phyloP scores from a whole-genome alignment of 352 stramenopile species.

The Phytophthora europaea region DNA sequence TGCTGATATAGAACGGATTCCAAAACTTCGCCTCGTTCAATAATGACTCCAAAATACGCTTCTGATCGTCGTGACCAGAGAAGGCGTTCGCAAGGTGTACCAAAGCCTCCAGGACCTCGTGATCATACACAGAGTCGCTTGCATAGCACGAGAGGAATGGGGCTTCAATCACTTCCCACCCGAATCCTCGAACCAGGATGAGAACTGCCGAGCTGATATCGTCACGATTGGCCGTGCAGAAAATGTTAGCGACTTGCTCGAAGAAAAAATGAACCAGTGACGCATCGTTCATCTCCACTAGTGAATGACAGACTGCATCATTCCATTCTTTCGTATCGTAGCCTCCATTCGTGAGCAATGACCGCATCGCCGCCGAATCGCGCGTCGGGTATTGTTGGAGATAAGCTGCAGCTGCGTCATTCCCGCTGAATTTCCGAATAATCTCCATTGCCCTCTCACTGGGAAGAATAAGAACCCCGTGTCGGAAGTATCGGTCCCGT shows the following conservation, averaged over 20 bases:
- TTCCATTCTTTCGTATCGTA: neutral
- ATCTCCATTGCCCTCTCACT: neutral
- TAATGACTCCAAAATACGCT: neutral
- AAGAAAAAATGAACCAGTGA: neutral
- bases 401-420: neutral
- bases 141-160: neutral
- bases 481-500: neutral
- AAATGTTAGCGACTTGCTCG: neutral
- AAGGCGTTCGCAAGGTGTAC: neutral
- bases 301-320: neutral
- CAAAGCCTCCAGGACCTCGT: neutral
- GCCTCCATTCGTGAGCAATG: neutral
- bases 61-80: neutral
- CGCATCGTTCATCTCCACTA: neutral
- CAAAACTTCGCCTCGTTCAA: neutral
- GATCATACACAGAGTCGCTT: neutral
- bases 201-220: neutral
- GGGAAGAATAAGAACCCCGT: neutral
- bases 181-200: neutral
- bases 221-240: neutral
- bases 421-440: neutral
- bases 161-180: neutral
- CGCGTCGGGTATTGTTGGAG: neutral
- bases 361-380: neutral
- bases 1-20: neutral